Evolutionary conservation across 345 rosid species (phyloP), one percentile per base, ranked within the genome.

Genomic region (Camelina laxa): DNA sequence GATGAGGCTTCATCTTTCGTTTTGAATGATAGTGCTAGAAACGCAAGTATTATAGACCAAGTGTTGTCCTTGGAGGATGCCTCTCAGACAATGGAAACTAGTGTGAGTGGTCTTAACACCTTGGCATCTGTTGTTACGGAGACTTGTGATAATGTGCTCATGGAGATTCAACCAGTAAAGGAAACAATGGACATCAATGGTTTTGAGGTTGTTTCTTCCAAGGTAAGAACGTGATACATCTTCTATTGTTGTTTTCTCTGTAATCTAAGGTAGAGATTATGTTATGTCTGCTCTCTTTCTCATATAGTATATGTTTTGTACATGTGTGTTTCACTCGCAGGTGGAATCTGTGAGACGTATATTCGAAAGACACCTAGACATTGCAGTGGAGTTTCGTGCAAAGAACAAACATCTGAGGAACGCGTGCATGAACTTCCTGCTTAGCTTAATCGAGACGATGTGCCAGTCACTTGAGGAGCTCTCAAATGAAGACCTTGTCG

Each of bases 111-210:
- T n/a, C 2, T 4, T 35, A 13, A 22, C 1, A 21, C 20, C 4
- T 35, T 7, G 5, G 16, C 19, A 55, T 3, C 36, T 55, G 30
- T 27, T 27, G 30, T 22, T 12, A 21, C 15, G 1, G 59, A 6
- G 35, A 54, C 35, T 54, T 24, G 5, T 14, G 7, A 14, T 6
- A 0, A 6, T 54, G 12, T 55, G 5, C 2, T 14, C 0, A 15
- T 1, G 36, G 45, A 64, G 57, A 44, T 31, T 54, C 63, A 67
- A 39, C 24, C 15, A 16, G 48, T 6, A 0, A 13, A 47, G 6
- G 58, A 76, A 44, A 53, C 65, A 16, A 1, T 44, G 1, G 2
- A 69, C 45, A 20, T 76, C 14, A 62, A 76, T 41, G 80, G 75
- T 2, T 69, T 76, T 69, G 31, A 31, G 9, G 74, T 75, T 16